These are phyloP conservation scores for Pueraria montana DNA, from an alignment of 306 rosid genomes.

Conservation along the genomic window DNA sequence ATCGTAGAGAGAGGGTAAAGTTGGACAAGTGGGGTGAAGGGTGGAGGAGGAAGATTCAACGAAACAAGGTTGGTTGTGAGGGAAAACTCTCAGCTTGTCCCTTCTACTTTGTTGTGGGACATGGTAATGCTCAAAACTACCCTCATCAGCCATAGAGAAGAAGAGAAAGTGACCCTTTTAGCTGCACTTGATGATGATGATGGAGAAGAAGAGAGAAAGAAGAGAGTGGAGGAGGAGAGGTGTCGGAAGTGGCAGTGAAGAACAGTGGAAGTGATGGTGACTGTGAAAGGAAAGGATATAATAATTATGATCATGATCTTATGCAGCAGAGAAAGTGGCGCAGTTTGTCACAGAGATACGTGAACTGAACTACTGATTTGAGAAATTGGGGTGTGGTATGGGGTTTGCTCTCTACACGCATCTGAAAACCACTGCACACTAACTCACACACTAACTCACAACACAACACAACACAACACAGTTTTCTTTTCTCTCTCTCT, in stretches of 20 bases:
- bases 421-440: slow-evolving; percentile 33
- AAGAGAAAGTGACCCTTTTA: not conserved
- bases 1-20: slow-evolving; percentile 61
- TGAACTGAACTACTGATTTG: slow-evolving; percentile 37
- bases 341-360: slow-evolving; percentile 55
- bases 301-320: slow-evolving; percentile 49
- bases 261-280: slow-evolving; percentile 53
- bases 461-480: slow-evolving; percentile 12
- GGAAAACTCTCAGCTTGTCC: slow-evolving; percentile 78
- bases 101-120: slow-evolving; percentile 94
- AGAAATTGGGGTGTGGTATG: slow-evolving; percentile 32
- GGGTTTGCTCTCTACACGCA: slow-evolving; percentile 45
- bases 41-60: slow-evolving; percentile 19
- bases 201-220: slow-evolving; percentile 6
- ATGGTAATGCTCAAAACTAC: slow-evolving; percentile 83
- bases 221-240: slow-evolving; percentile 20
- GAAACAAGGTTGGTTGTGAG: slow-evolving; percentile 46
- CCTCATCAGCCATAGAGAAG: slow-evolving; percentile 84
- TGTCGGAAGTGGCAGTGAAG: slow-evolving; percentile 34
- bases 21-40: slow-evolving; percentile 4
- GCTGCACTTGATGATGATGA: not conserved
- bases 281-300: slow-evolving; percentile 56
- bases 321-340: slow-evolving; percentile 43
- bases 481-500: not conserved
- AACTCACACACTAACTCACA: slow-evolving; percentile 46